Evolutionary conservation across 345 rosid species (phyloP).

Genomic region (Hirschfeldia incana): DNA sequence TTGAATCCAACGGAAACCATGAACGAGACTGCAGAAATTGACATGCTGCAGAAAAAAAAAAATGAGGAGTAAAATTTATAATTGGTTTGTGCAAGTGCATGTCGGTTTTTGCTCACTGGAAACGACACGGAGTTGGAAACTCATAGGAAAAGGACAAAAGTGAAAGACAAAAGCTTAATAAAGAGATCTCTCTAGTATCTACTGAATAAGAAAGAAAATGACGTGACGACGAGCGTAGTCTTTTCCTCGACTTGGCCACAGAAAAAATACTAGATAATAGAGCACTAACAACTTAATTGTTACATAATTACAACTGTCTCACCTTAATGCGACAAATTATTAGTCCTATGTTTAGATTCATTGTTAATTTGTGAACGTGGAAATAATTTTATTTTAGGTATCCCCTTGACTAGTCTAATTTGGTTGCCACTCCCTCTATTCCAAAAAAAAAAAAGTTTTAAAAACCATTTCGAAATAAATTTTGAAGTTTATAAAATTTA

Average conservation of each 20-base stretch:
- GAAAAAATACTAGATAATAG: background rate
- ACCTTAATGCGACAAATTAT: background rate
- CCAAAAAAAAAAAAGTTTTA: too few species aligned
- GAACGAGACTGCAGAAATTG: constrained; percentile 53
- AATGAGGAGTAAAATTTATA: background rate
- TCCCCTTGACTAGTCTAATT: background rate
- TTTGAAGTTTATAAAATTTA: background rate
- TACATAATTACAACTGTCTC: background rate
- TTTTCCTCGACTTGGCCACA: background rate
- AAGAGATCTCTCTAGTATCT: background rate
- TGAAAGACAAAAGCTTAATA: background rate
- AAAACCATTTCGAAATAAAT: too few species aligned
- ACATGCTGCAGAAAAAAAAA: constrained; percentile 47
- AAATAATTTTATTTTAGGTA: background rate
- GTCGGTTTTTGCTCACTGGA: background rate
- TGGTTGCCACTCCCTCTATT: too few species aligned
- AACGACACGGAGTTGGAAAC: background rate
- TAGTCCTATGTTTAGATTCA: background rate
- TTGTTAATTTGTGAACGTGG: background rate
- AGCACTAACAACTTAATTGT: background rate
- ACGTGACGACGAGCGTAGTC: constrained; percentile 12
- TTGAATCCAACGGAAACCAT: constrained; percentile 78
- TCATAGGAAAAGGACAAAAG: constrained; percentile 9
- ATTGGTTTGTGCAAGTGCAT: constrained; percentile 1
- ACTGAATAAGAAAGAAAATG: background rate